Conservation (phyloP, 108 stramenopile genomes). For the Discostella stelligeroides region DNA sequence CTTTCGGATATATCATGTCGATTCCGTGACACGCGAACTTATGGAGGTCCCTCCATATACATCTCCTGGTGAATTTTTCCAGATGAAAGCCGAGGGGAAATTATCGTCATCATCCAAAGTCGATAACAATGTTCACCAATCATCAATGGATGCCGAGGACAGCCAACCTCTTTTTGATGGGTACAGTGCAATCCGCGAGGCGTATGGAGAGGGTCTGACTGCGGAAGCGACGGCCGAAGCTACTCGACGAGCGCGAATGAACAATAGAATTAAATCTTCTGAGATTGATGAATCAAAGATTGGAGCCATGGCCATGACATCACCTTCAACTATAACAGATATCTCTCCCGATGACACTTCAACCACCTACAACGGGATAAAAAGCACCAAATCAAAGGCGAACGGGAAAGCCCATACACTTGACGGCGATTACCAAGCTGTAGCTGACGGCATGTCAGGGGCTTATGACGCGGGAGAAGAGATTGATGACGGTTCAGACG, state of each 20-base stretch:
- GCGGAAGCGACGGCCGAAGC: conserved; percentile 62
- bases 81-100: conserved; percentile 26
- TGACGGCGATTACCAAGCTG: background rate
- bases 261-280: conserved; percentile 59
- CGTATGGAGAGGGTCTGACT: conserved; percentile 50
- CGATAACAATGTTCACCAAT: background rate
- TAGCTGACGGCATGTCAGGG: background rate
- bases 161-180: conserved; percentile 72
- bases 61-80: conserved; percentile 63
- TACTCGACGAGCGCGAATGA: conserved; percentile 64
- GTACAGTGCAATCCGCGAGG: conserved; percentile 66
- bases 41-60: conserved; percentile 81
- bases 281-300: conserved; percentile 54
- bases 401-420: conserved; percentile 9
- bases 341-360: too few relatives aligned
- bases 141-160: conserved; percentile 17
- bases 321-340: background rate
- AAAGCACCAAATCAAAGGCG: conserved; percentile 62
- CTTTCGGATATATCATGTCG: conserved; percentile 75
- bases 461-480: background rate
- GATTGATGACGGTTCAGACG: conserved; percentile 35
- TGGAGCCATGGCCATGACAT: conserved; percentile 26
- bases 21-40: conserved; percentile 57
- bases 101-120: background rate
- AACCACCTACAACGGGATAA: conserved; percentile 6